Percentiles rank a stretch among this genome's conserved stretches.
Evolutionary conservation across 805 yeast genomes (phyloP).

Genomic region (Candida pseudofarinosa): DNA sequence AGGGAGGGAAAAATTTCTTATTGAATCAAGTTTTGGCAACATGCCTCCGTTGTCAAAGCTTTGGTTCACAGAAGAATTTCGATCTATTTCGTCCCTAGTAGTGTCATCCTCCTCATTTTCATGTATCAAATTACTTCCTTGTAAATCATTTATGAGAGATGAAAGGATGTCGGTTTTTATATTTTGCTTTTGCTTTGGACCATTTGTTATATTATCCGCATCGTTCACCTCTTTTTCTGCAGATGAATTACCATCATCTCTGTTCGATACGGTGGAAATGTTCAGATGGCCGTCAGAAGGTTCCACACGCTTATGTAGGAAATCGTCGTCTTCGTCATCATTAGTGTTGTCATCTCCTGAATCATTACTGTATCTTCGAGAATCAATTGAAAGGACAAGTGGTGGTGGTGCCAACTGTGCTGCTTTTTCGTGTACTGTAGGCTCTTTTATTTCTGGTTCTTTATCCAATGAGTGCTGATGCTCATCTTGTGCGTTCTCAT

Average conservation of each 20-base stretch:
- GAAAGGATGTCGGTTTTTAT: slow-evolving; percentile 30
- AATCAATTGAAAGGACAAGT: slow-evolving; percentile 22
- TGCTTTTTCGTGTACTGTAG: background rate
- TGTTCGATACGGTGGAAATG: background rate
- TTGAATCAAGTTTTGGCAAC: slow-evolving; percentile 20
- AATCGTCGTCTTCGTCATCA: slow-evolving; percentile 3
- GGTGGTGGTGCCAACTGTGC: slow-evolving; percentile 7
- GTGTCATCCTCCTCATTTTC: background rate
- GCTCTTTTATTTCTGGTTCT: background rate
- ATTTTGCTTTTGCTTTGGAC: background rate
- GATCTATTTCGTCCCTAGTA: background rate
- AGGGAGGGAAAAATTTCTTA: slow-evolving; percentile 23
- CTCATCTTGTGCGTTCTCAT: background rate
- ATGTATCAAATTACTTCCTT: slow-evolving; percentile 15
- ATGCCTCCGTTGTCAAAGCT: background rate
- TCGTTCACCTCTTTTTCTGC: background rate
- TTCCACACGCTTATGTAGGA: background rate
- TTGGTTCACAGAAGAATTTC: background rate
- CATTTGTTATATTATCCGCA: background rate
- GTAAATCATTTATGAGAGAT: slow-evolving; percentile 34
- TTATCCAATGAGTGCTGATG: background rate
- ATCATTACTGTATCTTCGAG: slow-evolving; percentile 5
- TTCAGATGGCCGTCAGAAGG: background rate
- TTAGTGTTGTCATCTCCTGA: slow-evolving; percentile 4
- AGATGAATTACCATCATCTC: background rate